Evolutionary conservation across 106 monocot species (phyloP).

Genomic region (Dioscorea dumetorum): DNA sequence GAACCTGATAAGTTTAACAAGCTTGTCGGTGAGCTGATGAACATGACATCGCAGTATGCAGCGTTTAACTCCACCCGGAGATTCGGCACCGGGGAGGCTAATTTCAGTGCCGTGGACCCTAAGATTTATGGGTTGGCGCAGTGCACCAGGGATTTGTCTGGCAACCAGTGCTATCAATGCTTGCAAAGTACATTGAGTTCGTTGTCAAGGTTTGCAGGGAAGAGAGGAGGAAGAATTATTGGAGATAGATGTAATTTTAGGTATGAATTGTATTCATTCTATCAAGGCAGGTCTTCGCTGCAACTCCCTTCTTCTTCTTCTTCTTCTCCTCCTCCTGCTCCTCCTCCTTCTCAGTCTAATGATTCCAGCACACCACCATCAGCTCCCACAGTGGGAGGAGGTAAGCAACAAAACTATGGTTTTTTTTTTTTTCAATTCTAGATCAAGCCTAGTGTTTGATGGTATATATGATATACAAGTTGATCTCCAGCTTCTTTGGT

Average conservation of each 20-base stretch:
- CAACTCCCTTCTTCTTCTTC: not conserved
- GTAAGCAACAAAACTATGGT: no score
- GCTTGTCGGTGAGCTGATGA: conserved; percentile 3
- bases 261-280: conserved; percentile 5
- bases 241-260: conserved; percentile 3
- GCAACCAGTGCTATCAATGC: conserved; percentile 3
- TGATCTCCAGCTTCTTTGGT: no score
- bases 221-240: conserved; percentile 9
- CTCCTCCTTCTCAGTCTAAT: no score
- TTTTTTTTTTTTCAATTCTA: no score
- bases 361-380: no score
- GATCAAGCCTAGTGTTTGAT: no score
- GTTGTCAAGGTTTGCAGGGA: not conserved
- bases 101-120: not conserved
- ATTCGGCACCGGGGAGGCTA: conserved; percentile 9
- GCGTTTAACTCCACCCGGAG: not conserved
- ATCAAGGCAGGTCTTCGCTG: not conserved
- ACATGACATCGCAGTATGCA: not conserved
- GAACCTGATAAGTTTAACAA: not conserved
- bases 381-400: not conserved
- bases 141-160: conserved; percentile 21
- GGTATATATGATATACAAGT: no score
- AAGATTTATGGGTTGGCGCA: conserved; percentile 22
- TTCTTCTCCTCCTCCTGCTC: no score
- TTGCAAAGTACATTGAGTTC: not conserved